Base-by-base conservation (phyloP, 805 yeast species). In the Metschnikowia proteae region DNA sequence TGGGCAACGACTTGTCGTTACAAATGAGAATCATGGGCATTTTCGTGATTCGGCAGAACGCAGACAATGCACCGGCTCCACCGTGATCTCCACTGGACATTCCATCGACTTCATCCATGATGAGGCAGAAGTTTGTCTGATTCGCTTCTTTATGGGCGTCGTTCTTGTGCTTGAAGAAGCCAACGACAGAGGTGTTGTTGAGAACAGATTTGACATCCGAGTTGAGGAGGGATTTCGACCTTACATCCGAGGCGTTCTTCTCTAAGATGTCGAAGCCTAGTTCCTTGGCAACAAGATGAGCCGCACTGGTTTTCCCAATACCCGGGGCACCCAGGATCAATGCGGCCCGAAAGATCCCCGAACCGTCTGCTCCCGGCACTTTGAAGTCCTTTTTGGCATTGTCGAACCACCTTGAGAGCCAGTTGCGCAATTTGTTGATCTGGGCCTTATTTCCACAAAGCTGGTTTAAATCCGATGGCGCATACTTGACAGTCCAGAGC, bases 21-120 rank as follows among this genome's bases (percentile, higher is more conserved):
- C 98, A 92, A 53, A 94, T 91, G 46, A 92, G 75, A 50, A 94
- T 90, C 71, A 94, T 79, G 11, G 99, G 99, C 58, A 92, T 88
- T 38, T 82, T 78, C 0, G 98, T 90, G 44, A 82, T 84, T 38
- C 85, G 78, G 63, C 97, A 91, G 58, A 88, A 85, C 36, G 85
- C 83, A 0, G 97, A 89, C 66, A 94, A 76, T 51, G 90, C 95
- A 25, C 97, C 97, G 27, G 94, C 96, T 54, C 99, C 99, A 52
- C 99, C 99, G 59, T 94, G 84, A 67, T 94, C 99, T 55, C 99
- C 99, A 62, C 95, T 90, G 36, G 96, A 88, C 98, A 94, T 94
- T 58, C 99, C 99, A 66, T 94, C 99, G 29, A 94, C 98, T 71
- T 94, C 99, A 69, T 94, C 99, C 98, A 94, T 90, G 54, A 94